Conservation (phyloP, 805 yeast genomes). For the Wickerhamiella dianesei region DNA sequence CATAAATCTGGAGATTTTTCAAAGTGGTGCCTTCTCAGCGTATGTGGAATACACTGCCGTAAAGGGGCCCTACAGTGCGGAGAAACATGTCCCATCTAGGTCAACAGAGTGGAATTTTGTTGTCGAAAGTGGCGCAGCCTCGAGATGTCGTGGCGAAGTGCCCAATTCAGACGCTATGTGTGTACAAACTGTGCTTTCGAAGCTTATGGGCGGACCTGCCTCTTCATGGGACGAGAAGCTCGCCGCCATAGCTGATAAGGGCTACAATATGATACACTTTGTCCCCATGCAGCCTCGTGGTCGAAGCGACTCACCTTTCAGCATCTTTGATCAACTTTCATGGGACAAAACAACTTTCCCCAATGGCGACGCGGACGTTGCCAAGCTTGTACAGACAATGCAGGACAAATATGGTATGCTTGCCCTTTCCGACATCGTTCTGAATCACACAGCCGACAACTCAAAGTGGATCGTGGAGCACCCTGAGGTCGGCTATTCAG, state of each 20-base stretch:
- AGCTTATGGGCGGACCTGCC: conserved; percentile 65
- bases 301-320: conserved; percentile 81
- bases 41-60: conserved; percentile 44
- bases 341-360: conserved; percentile 60
- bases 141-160: conserved; percentile 33
- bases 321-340: conserved; percentile 69
- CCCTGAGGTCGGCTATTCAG: conserved; percentile 84
- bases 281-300: conserved; percentile 90
- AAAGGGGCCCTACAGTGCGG: conserved; percentile 13
- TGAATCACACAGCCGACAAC: conserved; percentile 89
- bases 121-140: conserved; percentile 61
- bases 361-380: conserved; percentile 40
- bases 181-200: conserved; percentile 74
- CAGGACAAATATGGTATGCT: conserved; percentile 47
- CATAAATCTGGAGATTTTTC: conserved; percentile 46
- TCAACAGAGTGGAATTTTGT: conserved; percentile 54
- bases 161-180: conserved; percentile 67
- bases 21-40: conserved; percentile 71
- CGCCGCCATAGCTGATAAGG: conserved; percentile 48
- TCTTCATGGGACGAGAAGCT: conserved; percentile 54
- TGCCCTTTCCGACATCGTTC: conserved; percentile 80
- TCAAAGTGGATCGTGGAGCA: conserved; percentile 73
- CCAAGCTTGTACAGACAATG: conserved; percentile 34
- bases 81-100: conserved; percentile 26
- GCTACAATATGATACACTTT: conserved; percentile 92